phyloP scores from a whole-genome alignment of 768 basidiomycete genomes.

The Boletus subcaerulescens region DNA sequence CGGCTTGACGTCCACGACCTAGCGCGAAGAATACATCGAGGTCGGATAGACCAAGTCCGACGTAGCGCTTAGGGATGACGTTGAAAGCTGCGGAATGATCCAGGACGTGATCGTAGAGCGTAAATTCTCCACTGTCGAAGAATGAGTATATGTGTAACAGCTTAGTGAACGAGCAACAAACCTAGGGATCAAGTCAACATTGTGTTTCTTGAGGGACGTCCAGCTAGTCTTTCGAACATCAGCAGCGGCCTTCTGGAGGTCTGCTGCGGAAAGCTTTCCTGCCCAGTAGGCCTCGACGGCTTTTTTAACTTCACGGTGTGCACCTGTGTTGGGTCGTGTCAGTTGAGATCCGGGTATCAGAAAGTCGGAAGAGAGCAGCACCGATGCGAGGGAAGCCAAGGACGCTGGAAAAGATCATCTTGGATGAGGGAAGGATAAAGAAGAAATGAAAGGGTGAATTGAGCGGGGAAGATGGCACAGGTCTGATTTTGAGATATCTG shows the following conservation, averaged over 20 bases:
- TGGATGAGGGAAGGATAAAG: slow-evolving; percentile 12
- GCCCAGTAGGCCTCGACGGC: slow-evolving; percentile 99
- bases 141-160: slow-evolving; percentile 10
- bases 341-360: background rate
- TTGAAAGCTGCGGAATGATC: slow-evolving; percentile 97
- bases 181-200: slow-evolving; percentile 93
- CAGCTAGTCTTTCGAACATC: slow-evolving; percentile 88
- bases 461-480: background rate
- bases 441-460: slow-evolving; percentile 10
- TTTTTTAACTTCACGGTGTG: slow-evolving; percentile 95
- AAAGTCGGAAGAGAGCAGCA: slow-evolving; percentile 5
- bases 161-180: slow-evolving; percentile 34
- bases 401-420: slow-evolving; percentile 79
- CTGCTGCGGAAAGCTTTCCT: slow-evolving; percentile 82
- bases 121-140: slow-evolving; percentile 85
- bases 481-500: slow-evolving; percentile 29
- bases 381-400: slow-evolving; percentile 92
- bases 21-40: slow-evolving; percentile 98
- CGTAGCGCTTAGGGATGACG: slow-evolving; percentile 93
- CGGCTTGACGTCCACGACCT: slow-evolving; percentile 96
- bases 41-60: slow-evolving; percentile 77
- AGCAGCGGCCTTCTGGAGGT: slow-evolving; percentile 84
- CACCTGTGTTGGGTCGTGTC: slow-evolving; percentile 47
- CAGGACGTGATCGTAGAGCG: slow-evolving; percentile 97
- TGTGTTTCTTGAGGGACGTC: slow-evolving; percentile 77